Evolutionary conservation across 495 filamentous ascomycete genomes (phyloP).

Genomic region (Peziza echinospora): DNA sequence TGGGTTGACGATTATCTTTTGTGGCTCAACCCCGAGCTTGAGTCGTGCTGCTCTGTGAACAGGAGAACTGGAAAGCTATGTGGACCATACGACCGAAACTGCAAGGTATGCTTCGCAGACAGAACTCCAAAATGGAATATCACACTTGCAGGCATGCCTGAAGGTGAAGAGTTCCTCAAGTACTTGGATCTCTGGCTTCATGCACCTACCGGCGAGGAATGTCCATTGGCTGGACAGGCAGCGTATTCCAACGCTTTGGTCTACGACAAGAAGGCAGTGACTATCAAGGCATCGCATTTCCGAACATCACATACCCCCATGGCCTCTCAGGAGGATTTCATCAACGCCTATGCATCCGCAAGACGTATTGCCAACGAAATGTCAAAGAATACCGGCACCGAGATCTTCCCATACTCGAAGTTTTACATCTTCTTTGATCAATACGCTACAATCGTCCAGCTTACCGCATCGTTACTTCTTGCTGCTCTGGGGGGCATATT

Average conservation of each 20-base stretch:
- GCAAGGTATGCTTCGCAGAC: conserved; percentile 50
- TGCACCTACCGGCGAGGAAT: conserved; percentile 57
- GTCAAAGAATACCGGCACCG: conserved; percentile 40
- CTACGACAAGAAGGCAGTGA: conserved; percentile 40
- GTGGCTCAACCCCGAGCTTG: conserved; percentile 75
- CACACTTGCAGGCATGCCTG: conserved; percentile 72
- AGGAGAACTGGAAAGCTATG: conserved; percentile 21
- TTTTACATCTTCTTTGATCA: conserved; percentile 99
- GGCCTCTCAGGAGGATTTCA: conserved; percentile 78
- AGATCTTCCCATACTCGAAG: conserved; percentile 85
- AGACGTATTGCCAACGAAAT: conserved; percentile 67
- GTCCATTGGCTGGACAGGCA: conserved; percentile 70
- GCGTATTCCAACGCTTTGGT: conserved; percentile 72
- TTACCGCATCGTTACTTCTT: conserved; percentile 58
- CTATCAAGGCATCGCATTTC: conserved; percentile 70
- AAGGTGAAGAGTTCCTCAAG: conserved; percentile 68
- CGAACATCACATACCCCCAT: conserved; percentile 71
- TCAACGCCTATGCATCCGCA: conserved; percentile 68
- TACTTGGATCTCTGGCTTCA: conserved; percentile 67
- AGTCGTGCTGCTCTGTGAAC: conserved; percentile 46
- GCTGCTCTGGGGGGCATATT: conserved; percentile 70
- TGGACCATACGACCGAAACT: conserved; percentile 23
- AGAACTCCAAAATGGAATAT: conserved; percentile 69
- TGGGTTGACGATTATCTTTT: conserved; percentile 95
- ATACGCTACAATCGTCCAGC: conserved; percentile 60